Conservation (phyloP, 2,329 filamentous ascomycete species). For the Pyricularia grisea region DNA sequence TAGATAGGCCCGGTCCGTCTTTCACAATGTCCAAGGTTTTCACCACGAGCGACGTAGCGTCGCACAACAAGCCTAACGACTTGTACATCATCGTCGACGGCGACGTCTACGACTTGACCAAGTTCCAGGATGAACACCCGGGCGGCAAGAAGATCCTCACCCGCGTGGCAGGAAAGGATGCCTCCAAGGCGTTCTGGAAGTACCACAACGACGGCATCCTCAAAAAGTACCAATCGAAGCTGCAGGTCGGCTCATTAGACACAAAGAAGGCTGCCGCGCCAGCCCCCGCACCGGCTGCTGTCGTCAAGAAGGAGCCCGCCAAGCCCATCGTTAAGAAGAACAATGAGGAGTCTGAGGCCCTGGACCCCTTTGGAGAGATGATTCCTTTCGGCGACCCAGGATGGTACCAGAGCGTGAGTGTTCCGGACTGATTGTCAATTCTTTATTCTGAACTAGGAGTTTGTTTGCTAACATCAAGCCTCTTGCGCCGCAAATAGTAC, state of each 20-base stretch:
- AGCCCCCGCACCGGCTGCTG: conserved; percentile 29
- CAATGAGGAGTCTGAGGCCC: conserved; percentile 53
- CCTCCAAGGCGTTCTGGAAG: conserved; percentile 61
- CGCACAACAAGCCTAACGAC: conserved; percentile 80
- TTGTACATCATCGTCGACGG: conserved; percentile 89
- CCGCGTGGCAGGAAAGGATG: conserved; percentile 55
- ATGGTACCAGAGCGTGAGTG: conserved; percentile 85
- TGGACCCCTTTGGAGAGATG: conserved; percentile 77
- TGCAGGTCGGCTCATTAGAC: conserved; percentile 82
- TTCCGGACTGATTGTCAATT: conserved; percentile 4
- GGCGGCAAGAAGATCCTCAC: conserved; percentile 60
- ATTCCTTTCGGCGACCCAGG: conserved; percentile 87
- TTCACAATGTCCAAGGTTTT: conserved; percentile 78
- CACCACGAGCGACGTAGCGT: conserved; percentile 73
- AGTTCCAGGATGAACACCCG: conserved; percentile 77
- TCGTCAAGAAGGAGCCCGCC: conserved; percentile 21
- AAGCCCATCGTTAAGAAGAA: conserved; percentile 24
- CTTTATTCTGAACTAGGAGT: neutral
- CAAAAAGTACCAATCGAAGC: conserved; percentile 71
- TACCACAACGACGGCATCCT: conserved; percentile 79
- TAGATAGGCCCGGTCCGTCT: neutral
- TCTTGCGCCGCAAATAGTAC: conserved; percentile 46
- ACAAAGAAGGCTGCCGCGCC: conserved; percentile 64
- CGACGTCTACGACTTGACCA: conserved; percentile 92
- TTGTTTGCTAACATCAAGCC: neutral